phyloP scores from a whole-genome alignment of 108 stramenopile genomes.

The Cyclostephanos tholiformis region DNA sequence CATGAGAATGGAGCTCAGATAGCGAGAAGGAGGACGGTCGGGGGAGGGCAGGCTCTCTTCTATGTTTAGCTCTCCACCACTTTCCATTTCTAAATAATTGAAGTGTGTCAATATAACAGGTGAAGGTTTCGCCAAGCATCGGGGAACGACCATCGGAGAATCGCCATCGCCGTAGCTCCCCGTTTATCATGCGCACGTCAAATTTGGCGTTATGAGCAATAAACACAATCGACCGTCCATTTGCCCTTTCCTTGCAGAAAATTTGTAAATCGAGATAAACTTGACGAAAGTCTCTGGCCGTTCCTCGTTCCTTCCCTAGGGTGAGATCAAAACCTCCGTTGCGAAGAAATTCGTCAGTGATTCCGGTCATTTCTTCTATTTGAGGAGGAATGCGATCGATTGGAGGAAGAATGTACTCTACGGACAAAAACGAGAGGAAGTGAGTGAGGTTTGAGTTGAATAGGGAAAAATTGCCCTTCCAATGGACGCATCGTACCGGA shows the following conservation, averaged over 20 bases:
- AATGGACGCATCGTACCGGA: conserved; percentile 7
- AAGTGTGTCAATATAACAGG: conserved; percentile 36
- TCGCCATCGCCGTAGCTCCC: conserved; percentile 37
- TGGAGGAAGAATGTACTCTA: conserved; percentile 45
- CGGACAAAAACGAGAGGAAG: not conserved
- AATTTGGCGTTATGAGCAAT: conserved; percentile 44
- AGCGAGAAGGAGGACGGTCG: conserved; percentile 34
- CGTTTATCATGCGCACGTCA: conserved; percentile 36
- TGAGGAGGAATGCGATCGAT: conserved; percentile 22
- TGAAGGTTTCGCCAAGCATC: conserved; percentile 25
- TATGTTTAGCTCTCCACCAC: conserved; percentile 20
- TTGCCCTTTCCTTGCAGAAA: conserved; percentile 26
- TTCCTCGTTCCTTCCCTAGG: conserved; percentile 9
- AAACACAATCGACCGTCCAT: conserved; percentile 16
- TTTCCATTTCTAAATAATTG: conserved; percentile 20
- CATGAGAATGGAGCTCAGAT: conserved; percentile 23
- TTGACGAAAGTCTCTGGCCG: conserved; percentile 23
- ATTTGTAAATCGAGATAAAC: conserved; percentile 28
- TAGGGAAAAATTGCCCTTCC: not conserved
- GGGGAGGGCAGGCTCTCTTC: not conserved
- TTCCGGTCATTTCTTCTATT: conserved; percentile 41
- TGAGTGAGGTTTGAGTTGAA: not conserved
- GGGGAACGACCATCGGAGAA: conserved; percentile 1
- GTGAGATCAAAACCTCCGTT: conserved; percentile 25
- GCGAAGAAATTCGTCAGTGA: conserved; percentile 39